Evolutionary conservation across 768 basidiomycete species (phyloP), one percentile per base, ranked within the genome.

Genomic region (Phlebiopsis gigantea): DNA sequence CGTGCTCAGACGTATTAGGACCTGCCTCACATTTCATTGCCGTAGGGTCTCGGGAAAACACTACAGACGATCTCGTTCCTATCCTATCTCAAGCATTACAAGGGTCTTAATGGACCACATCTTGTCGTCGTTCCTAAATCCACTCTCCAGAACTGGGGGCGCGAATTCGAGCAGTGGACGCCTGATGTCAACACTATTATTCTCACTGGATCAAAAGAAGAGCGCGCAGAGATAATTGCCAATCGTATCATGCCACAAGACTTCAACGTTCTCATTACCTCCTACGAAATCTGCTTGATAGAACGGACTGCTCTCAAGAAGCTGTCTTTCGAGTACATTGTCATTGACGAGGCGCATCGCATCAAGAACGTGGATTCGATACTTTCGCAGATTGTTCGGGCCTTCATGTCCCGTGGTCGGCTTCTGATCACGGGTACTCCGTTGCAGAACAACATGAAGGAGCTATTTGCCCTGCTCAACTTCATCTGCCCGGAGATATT

Each of bases 301-400:
- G 97, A 99, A 69, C 93, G 93, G 72, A 78, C 83, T n/a, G 81
- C 88, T 0, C 77, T 98, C 60, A 93, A 92, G 73, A 96, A 96
- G 70, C 92, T 98, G 70, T 88, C 88, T 0, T 98, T 98, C 76
- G 92, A 96, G 71, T 98, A 98, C 72, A 98, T 98, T 71, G 83
- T 90, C 62, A 98, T 99, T 66, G 96, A 99, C 73, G 96, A 99
- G 73, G 96, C 96, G 0, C 96, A 99, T 67, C 88, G 97, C 22
- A 99, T 99, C 80, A 98, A 98, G 77, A 98, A 98, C 69, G 94
- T 96, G 63, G 93, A 98, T 69, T 96, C 93, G 12, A 88, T 98
- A 65, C 81, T 99, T 15, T 87, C 87, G 15, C 93, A 97, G 72
- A 98, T 99, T 65, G 93, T 98, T 47, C 83, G 96, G 48, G 77